Evolutionary conservation across 129 eudicot species (phyloP).

Genomic region (Chrysanthemum makinoi): DNA sequence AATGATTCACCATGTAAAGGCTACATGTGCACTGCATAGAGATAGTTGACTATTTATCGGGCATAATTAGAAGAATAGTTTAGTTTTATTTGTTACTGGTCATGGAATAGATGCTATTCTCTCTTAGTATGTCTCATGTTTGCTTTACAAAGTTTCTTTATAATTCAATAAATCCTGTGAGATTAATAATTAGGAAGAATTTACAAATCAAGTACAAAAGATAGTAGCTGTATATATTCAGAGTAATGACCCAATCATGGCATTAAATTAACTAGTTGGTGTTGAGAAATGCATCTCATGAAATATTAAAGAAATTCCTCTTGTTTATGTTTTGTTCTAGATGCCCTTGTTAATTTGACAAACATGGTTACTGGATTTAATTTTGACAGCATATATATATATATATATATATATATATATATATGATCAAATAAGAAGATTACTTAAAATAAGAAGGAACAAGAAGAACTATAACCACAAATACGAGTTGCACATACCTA

Average conservation of each 20-base stretch:
- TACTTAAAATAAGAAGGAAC: no score
- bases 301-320: conserved; percentile 21
- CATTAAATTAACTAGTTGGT: conserved; percentile 21
- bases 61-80: conserved; percentile 15
- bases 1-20: conserved; percentile 33
- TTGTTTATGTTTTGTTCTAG: conserved; percentile 17
- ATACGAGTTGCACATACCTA: no score
- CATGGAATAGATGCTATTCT: conserved; percentile 41
- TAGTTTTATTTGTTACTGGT: conserved; percentile 39
- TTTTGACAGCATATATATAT: no score
- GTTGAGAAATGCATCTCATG: conserved; percentile 29
- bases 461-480: no score
- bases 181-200: conserved; percentile 29
- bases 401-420: no score
- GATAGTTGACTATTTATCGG: conserved; percentile 30
- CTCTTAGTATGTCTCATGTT: conserved; percentile 34
- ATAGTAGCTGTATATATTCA: conserved; percentile 32
- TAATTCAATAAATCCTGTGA: conserved; percentile 21
- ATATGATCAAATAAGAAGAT: no score
- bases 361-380: no score
- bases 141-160: conserved; percentile 28
- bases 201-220: conserved; percentile 20
- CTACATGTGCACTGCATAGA: conserved; percentile 25
- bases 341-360: background rate
- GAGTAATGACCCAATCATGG: conserved; percentile 34